Evolutionary conservation across 1,284 basidiomycete genomes (phyloP).

Genomic region (Veloporphyrellus conicus): DNA sequence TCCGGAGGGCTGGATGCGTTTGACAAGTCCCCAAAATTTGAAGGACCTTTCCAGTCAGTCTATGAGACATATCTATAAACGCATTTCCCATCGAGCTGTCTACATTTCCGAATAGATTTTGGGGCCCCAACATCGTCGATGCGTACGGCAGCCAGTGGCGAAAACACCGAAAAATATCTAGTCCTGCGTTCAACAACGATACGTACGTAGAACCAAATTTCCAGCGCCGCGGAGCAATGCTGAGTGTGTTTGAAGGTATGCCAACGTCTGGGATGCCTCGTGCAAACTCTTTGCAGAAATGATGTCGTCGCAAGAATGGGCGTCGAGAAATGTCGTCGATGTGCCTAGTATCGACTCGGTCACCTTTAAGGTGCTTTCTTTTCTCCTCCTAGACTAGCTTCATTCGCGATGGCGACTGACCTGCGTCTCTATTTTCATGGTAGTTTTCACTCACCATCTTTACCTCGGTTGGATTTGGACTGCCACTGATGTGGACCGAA

Average conservation of each 20-base stretch:
- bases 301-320: conserved; percentile 42
- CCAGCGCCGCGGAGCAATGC: not conserved
- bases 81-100: not conserved
- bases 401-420: not conserved
- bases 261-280: conserved; percentile 43
- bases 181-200: not conserved
- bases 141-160: not conserved
- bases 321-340: conserved; percentile 32
- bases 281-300: conserved; percentile 34
- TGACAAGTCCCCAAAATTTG: not conserved
- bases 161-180: not conserved
- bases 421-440: not conserved
- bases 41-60: not conserved
- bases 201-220: not conserved
- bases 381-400: accelerated
- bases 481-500: conserved; percentile 42
- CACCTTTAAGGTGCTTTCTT: conserved; percentile 41
- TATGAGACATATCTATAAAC: not conserved
- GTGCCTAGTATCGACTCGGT: conserved; percentile 38
- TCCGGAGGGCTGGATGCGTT: not conserved
- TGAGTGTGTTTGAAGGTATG: not conserved
- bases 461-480: conserved; percentile 49
- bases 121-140: not conserved
- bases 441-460: conserved; percentile 49
- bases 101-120: not conserved